phyloP scores from a whole-genome alignment of 306 rosid species.

The Fagus crenata region DNA sequence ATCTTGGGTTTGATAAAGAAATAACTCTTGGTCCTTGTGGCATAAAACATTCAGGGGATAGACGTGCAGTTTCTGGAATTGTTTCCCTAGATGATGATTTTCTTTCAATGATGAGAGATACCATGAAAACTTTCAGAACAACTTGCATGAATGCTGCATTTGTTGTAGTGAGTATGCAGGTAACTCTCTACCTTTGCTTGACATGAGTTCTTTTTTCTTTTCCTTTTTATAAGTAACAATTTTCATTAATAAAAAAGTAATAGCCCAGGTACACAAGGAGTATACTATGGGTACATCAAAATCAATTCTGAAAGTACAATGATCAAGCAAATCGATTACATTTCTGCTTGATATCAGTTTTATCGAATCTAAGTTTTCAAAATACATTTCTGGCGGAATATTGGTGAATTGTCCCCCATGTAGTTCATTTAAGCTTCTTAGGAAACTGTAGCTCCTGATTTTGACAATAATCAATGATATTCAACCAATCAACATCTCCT shows the following conservation, averaged over 20 bases:
- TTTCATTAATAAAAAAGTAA: too few species aligned
- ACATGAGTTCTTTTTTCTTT: neutral
- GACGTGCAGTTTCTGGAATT: conserved; percentile 59
- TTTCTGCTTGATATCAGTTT: neutral
- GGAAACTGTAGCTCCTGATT: neutral
- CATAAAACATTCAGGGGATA: conserved; percentile 44
- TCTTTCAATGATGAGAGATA: conserved; percentile 60
- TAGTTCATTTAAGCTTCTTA: too few species aligned
- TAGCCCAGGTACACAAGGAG: too few species aligned
- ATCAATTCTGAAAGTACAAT: too few species aligned
- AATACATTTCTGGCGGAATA: neutral
- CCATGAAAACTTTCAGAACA: conserved; percentile 58
- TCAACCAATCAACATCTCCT: neutral
- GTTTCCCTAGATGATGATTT: conserved; percentile 63
- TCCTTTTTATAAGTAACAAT: too few species aligned
- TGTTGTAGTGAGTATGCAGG: conserved; percentile 79
- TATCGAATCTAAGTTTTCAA: neutral
- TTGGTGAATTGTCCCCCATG: neutral
- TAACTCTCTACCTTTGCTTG: conserved; percentile 34
- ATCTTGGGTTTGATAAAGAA: conserved; percentile 63
- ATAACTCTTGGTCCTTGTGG: conserved; percentile 68
- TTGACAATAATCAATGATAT: neutral
- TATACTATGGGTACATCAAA: too few species aligned
- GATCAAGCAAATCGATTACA: too few species aligned
- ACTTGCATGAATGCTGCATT: conserved; percentile 72